Percentiles rank a stretch among this genome's conserved stretches.
These are phyloP conservation scores for Laguncularia racemosa DNA, from an alignment of 345 rosid species.

Conservation along the genomic window DNA sequence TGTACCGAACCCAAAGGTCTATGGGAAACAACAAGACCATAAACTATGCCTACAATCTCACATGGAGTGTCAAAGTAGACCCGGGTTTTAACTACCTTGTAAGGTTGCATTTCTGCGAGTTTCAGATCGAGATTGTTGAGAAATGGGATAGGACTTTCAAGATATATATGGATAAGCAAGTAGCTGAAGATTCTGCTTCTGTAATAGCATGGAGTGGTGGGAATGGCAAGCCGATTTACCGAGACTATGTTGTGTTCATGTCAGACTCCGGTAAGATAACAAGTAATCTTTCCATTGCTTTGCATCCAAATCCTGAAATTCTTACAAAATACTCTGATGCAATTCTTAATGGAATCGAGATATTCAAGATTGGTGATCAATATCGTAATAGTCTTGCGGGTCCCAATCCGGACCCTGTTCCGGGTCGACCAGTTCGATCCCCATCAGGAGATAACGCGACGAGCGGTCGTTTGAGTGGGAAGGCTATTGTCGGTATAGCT, in stretches of 20 bases:
- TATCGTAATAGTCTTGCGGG: constrained; percentile 21
- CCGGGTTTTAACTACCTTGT: constrained; percentile 26
- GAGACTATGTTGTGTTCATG: constrained; percentile 24
- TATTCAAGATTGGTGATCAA: constrained; percentile 24
- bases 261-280: not conserved
- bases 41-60: constrained; percentile 17
- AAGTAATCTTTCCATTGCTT: constrained; percentile 14
- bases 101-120: constrained; percentile 45
- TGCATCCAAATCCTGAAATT: constrained; percentile 13
- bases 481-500: not conserved
- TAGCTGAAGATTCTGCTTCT: constrained; percentile 15
- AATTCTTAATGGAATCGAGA: constrained; percentile 30
- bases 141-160: constrained; percentile 7
- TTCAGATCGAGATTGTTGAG: not conserved
- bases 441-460: not conserved
- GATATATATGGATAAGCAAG: constrained; percentile 18
- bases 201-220: constrained; percentile 18
- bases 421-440: too few relatives aligned
- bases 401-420: constrained; percentile 17
- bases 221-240: constrained; percentile 17
- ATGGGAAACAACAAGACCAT: constrained; percentile 14
- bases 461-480: not conserved
- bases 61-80: constrained; percentile 33
- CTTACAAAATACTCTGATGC: constrained; percentile 19
- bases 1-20: constrained; percentile 22